These are phyloP conservation scores for Lactarius pseudohatsudake DNA, from an alignment of 768 basidiomycete genomes.

Conservation along the genomic window DNA sequence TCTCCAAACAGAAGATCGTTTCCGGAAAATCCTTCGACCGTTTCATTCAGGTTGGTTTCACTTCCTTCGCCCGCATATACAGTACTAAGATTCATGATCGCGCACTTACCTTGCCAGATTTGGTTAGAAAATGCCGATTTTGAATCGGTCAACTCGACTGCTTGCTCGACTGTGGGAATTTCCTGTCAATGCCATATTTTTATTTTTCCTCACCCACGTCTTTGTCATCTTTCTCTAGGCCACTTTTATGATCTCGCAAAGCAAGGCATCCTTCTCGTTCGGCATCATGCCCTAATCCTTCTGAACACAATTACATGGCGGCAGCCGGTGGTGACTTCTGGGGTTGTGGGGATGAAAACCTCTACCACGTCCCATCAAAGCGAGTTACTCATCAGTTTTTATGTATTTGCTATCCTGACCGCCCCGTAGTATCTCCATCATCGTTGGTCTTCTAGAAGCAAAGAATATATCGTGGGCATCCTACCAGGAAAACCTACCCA, in stretches of 20 bases:
- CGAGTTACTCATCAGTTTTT: constrained; percentile 7
- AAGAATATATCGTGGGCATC: constrained; percentile 58
- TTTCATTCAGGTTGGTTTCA: constrained; percentile 39
- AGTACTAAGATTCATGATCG: neutral
- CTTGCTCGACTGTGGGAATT: constrained; percentile 16
- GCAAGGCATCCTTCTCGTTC: constrained; percentile 47
- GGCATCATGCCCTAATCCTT: constrained; percentile 53
- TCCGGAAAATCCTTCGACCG: constrained; percentile 46
- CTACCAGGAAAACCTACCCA: constrained; percentile 61
- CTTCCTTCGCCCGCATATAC: neutral
- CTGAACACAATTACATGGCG: constrained; percentile 60
- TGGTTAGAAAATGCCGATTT: constrained; percentile 68
- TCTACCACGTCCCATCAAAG: constrained; percentile 34
- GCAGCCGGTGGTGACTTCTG: constrained; percentile 53
- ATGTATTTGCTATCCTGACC: neutral
- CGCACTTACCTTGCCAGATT: constrained; percentile 37
- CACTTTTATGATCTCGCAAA: constrained; percentile 42
- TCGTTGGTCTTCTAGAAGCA: constrained; percentile 60
- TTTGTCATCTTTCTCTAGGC: constrained; percentile 29
- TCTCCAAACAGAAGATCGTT: constrained; percentile 41
- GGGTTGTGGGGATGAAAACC: constrained; percentile 47
- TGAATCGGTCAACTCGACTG: constrained; percentile 34
- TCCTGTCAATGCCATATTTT: neutral
- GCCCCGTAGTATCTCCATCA: constrained; percentile 42
- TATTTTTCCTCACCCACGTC: neutral